Evolutionary conservation across 495 filamentous ascomycete genomes (phyloP), one percentile per base, ranked within the genome.

Genomic region (Rhizodiscina lignyota): DNA sequence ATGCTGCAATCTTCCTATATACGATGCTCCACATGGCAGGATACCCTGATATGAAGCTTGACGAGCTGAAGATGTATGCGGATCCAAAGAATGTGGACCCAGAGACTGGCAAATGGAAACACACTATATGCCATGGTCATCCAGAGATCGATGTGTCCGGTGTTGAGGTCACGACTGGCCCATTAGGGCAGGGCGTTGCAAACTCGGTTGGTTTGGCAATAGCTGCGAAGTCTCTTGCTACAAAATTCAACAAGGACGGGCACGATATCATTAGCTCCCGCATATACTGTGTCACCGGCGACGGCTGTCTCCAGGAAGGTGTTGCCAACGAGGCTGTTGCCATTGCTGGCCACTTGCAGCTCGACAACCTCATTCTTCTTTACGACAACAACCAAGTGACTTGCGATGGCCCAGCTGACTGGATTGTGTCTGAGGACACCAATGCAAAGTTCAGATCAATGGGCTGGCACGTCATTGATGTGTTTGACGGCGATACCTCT

Each of bases 351-450:
- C 63, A 70, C 43, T 62, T 56, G 45, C 55, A 58, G 30, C 60
- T 74, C 5, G 58, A 68, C 45, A 70, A 72, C 42, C 48, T 75
- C 20, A 60, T 58, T 4, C 44, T 73, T 18, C 64, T 74, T 19
- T 72, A 70, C 36, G 67, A 75, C 48, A 70, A 75, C 47, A 75
- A 75, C 46, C 58, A 71, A 36, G 51, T 72, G 12, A 69, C 68
- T n/a, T 73, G 67, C 43, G 69, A 74, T 37, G 70, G 71, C n/a
- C 58, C 57, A 0, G 61, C 66, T 5, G 68, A 74, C 34, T 39
- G 67, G 4, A 61, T 56, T 15, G 69, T 67, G 40, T 68, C 60
- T 2, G 70, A 77, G 39, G 66, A 74, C 42, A 55, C 72, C 21
- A 72, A 72, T 37, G 56, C 53, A 17, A 74, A 73, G 47, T 72